phyloP scores from a whole-genome alignment of 1,139 yeast species.

The Magnusiomyces tetraspermus region DNA sequence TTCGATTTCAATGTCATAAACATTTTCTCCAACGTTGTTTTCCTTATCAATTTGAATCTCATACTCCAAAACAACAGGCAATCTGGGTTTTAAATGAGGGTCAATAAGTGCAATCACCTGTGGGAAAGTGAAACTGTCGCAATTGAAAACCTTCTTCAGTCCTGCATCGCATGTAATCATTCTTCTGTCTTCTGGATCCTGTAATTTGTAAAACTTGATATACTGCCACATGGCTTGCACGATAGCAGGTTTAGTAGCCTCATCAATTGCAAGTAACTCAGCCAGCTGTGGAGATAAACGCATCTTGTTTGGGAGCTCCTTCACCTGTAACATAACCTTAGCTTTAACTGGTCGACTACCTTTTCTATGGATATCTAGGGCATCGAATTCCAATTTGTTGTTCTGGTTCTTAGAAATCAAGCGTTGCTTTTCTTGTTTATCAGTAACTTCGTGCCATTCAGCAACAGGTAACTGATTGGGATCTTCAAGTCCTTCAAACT shows the following conservation, averaged over 20 bases:
- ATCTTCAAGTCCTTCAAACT: conserved; percentile 38
- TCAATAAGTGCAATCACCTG: conserved; percentile 67
- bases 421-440: conserved; percentile 6
- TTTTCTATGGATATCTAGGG: conserved; percentile 72
- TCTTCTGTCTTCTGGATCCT: conserved; percentile 46
- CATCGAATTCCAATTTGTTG: conserved; percentile 57
- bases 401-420: conserved; percentile 14
- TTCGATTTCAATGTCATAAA: conserved; percentile 61
- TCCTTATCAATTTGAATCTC: conserved; percentile 66
- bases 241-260: conserved; percentile 80
- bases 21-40: conserved; percentile 70
- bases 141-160: conserved; percentile 42
- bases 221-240: conserved; percentile 84
- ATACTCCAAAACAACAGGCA: conserved; percentile 70
- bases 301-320: conserved; percentile 57
- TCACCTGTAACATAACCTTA: conserved; percentile 70
- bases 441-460: conserved; percentile 54
- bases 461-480: conserved; percentile 37
- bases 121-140: conserved; percentile 46
- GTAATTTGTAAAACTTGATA: conserved; percentile 63
- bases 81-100: conserved; percentile 56
- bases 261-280: conserved; percentile 60
- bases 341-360: conserved; percentile 62
- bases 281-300: conserved; percentile 58
- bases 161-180: conserved; percentile 61